Conservation (phyloP, 805 yeast genomes). For the Candida adriatica region DNA sequence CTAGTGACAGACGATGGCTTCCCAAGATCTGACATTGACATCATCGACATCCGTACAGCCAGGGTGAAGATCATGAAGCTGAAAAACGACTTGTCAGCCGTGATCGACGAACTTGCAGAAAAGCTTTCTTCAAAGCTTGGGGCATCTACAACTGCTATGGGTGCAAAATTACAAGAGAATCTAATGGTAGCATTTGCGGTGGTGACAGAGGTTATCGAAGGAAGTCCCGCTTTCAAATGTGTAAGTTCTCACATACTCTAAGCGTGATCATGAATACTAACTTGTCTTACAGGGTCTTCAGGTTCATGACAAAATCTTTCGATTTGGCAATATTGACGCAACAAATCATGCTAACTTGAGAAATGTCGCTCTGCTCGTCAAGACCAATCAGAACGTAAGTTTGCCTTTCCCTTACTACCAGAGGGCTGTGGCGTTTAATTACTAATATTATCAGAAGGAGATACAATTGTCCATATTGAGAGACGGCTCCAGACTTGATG, state of each 20-base stretch:
- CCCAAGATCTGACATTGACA: slow-evolving; percentile 81
- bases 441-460: too few relatives aligned
- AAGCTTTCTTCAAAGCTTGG: slow-evolving; percentile 28
- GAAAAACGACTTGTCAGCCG: slow-evolving; percentile 56
- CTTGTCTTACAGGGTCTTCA: slow-evolving; percentile 37
- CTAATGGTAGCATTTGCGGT: slow-evolving; percentile 48
- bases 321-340: slow-evolving; percentile 47
- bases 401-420: too few relatives aligned
- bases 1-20: slow-evolving; percentile 70
- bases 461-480: slow-evolving; percentile 2
- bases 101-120: slow-evolving; percentile 40
- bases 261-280: slow-evolving; percentile 1
- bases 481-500: slow-evolving; percentile 2
- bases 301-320: slow-evolving; percentile 36
- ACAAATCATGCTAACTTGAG: slow-evolving; percentile 47
- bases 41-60: slow-evolving; percentile 55
- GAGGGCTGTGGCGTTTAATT: too few relatives aligned
- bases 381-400: slow-evolving; percentile 30
- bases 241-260: slow-evolving; percentile 1
- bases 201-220: slow-evolving; percentile 6
- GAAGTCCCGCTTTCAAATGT: slow-evolving; percentile 45
- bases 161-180: background rate
- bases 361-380: slow-evolving; percentile 38
- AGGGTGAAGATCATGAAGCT: slow-evolving; percentile 61
- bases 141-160: background rate